Conservation (phyloP, 768 basidiomycete species). For the Terana coerulea region DNA sequence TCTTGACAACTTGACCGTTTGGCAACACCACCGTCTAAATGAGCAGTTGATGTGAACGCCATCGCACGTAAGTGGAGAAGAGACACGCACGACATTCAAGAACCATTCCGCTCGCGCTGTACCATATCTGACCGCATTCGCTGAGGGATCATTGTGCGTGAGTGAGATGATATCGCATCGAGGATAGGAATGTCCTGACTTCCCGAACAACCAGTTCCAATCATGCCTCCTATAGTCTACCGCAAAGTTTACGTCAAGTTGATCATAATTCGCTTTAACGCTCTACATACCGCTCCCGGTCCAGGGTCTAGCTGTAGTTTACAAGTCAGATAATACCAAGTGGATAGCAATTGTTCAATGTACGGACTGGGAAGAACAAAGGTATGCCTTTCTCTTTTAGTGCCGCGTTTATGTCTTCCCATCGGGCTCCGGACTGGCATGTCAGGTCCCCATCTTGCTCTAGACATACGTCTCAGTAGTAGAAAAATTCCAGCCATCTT, state of each 20-base stretch:
- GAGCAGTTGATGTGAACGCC: background rate
- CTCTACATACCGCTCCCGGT: constrained; percentile 49
- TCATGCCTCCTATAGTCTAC: constrained; percentile 85
- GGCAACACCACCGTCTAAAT: constrained; percentile 78
- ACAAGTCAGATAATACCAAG: background rate
- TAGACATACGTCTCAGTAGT: constrained; percentile 20
- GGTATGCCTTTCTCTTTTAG: constrained; percentile 67
- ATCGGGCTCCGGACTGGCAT: constrained; percentile 71
- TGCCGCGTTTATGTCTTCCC: constrained; percentile 75
- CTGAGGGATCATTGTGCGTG: constrained; percentile 28
- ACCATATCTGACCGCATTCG: constrained; percentile 80
- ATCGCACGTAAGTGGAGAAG: background rate
- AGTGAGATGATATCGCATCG: background rate
- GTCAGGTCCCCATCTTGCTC: constrained; percentile 68
- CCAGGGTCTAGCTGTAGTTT: constrained; percentile 31
- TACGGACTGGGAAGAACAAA: constrained; percentile 76
- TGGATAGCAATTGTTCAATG: background rate
- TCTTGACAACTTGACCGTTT: constrained; percentile 82
- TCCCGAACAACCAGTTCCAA: constrained; percentile 81
- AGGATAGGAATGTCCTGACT: constrained; percentile 43
- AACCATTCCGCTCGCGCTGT: constrained; percentile 89
- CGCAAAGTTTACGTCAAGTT: background rate
- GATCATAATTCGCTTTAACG: background rate
- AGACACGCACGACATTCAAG: constrained; percentile 60
- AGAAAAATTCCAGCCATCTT: constrained; percentile 18